Evolutionary conservation across 495 filamentous ascomycete species (phyloP).

Genomic region (Xylaria palmicola): DNA sequence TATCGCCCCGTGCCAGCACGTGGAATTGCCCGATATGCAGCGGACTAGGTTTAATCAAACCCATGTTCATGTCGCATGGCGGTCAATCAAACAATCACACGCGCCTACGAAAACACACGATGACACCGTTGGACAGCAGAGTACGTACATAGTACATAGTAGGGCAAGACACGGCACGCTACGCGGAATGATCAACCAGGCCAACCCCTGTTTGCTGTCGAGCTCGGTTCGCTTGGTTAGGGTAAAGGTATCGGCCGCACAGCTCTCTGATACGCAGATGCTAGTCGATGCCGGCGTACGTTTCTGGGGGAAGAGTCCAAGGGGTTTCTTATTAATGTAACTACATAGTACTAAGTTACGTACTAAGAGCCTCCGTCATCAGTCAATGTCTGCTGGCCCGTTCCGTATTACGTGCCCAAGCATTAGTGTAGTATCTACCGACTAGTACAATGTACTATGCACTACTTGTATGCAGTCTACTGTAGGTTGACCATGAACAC

Average conservation of each 20-base stretch:
- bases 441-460: neutral
- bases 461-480: too few relatives aligned
- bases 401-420: conserved; percentile 4
- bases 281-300: neutral
- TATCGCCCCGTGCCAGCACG: conserved; percentile 13
- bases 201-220: neutral
- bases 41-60: conserved; percentile 9
- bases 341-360: neutral
- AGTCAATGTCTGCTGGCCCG: conserved; percentile 4
- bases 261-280: neutral
- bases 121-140: conserved; percentile 13
- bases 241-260: conserved; percentile 1
- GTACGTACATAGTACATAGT: too few relatives aligned
- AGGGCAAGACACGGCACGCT: conserved; percentile 11
- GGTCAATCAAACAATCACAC: conserved; percentile 16
- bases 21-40: conserved; percentile 11
- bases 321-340: neutral
- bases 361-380: neutral
- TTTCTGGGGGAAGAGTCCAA: neutral
- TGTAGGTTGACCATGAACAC: too few relatives aligned
- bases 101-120: conserved; percentile 16
- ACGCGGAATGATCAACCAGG: conserved; percentile 14
- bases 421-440: neutral
- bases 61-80: conserved; percentile 10
- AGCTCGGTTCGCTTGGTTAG: neutral